Evolutionary conservation across 441 rosid species (phyloP).

Genomic region (Eruca vesicaria): DNA sequence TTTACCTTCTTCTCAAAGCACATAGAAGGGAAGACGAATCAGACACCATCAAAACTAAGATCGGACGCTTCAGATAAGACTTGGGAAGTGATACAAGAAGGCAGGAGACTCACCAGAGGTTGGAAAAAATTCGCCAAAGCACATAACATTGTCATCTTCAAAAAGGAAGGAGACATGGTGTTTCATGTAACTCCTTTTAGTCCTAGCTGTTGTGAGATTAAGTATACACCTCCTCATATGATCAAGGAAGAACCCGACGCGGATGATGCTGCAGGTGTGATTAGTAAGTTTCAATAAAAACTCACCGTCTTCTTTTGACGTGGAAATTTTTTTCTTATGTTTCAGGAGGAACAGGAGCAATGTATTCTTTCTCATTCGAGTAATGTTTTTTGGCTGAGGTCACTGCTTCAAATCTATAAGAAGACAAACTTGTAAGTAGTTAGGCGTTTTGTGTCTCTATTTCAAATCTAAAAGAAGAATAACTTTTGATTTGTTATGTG

Average conservation of each 20-base stretch:
- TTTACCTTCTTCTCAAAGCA: slow-evolving; percentile 8
- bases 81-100: slow-evolving; percentile 15
- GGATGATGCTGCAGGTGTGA: not conserved
- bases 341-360: slow-evolving; percentile 8
- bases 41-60: not conserved
- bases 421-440: slow-evolving; percentile 9
- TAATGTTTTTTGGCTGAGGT: slow-evolving; percentile 20
- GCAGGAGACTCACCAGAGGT: slow-evolving; percentile 17
- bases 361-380: not conserved
- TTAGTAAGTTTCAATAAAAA: not conserved
- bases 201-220: slow-evolving; percentile 23
- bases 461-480: not conserved
- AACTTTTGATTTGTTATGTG: not conserved
- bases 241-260: not conserved
- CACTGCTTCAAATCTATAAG: not conserved
- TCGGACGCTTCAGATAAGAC: slow-evolving; percentile 8
- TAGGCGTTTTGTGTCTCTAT: not conserved
- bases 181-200: slow-evolving; percentile 21
- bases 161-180: slow-evolving; percentile 21
- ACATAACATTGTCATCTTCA: slow-evolving; percentile 17
- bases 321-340: not conserved
- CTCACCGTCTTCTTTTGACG: not conserved
- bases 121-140: slow-evolving; percentile 22
- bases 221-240: not conserved
- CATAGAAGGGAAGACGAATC: not conserved